Conservation (phyloP, 257 asterid species). For the Leptodermis oblonga region DNA sequence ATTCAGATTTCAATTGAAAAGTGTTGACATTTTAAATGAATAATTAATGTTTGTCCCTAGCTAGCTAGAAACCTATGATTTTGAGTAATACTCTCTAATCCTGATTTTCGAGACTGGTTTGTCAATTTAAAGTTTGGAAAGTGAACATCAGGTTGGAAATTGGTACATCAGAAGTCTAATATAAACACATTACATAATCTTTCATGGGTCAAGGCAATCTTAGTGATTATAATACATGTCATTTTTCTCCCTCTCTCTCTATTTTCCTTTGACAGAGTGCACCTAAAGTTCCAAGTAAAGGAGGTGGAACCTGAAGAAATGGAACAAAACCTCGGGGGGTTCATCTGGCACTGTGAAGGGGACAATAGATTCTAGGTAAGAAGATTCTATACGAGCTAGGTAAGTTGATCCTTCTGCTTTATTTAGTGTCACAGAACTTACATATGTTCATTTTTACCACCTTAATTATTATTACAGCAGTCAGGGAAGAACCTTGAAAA, state of each 20-base stretch:
- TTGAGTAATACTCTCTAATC: neutral
- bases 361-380: conserved; percentile 33
- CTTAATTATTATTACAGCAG: conserved; percentile 34
- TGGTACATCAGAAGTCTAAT: neutral
- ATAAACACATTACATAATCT: neutral
- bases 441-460: conserved; percentile 19
- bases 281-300: conserved; percentile 42
- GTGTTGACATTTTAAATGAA: neutral
- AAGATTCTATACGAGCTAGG: conserved; percentile 50
- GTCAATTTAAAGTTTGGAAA: neutral
- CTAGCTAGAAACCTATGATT: too few relatives aligned
- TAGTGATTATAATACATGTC: conserved; percentile 1
- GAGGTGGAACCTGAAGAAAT: conserved; percentile 34
- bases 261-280: conserved; percentile 36
- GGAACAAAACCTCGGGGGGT: conserved; percentile 36
- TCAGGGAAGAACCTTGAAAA: conserved; percentile 57
- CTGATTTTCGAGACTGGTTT: neutral
- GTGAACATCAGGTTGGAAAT: neutral
- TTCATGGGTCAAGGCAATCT: neutral
- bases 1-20: neutral
- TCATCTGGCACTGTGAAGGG: conserved; percentile 51
- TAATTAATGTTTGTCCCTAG: too few relatives aligned
- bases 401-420: conserved; percentile 34
- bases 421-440: neutral
- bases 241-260: conserved; percentile 11